Conservation (phyloP, 108 stramenopile genomes). For the Cylindrotheca fusiformis region DNA sequence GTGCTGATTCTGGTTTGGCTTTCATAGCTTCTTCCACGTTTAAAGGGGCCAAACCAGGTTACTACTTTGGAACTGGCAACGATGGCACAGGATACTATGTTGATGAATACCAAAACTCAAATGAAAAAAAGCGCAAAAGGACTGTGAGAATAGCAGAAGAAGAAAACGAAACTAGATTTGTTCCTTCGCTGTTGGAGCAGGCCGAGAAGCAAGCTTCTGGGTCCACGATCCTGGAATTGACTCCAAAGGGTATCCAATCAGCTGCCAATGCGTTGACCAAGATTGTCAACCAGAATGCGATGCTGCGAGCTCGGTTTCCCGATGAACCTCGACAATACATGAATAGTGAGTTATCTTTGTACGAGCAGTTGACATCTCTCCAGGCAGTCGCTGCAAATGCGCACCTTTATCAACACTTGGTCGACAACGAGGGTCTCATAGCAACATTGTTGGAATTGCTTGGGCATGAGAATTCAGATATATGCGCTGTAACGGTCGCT, state of each 20-base stretch:
- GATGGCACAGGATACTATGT: slow-evolving; percentile 70
- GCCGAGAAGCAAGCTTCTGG: slow-evolving; percentile 44
- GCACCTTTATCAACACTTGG: slow-evolving; percentile 36
- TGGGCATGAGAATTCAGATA: slow-evolving; percentile 67
- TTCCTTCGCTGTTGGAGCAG: slow-evolving; percentile 54
- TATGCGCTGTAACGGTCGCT: slow-evolving; percentile 51
- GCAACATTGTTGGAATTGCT: slow-evolving; percentile 36
- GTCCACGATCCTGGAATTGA: slow-evolving; percentile 42
- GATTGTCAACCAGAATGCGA: slow-evolving; percentile 39
- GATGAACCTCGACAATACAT: slow-evolving; percentile 65
- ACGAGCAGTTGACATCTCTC: slow-evolving; percentile 57
- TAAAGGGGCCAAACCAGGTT: slow-evolving; percentile 55
- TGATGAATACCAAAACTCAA: slow-evolving; percentile 23
- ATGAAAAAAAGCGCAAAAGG: slow-evolving; percentile 15
- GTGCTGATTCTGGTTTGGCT: not conserved
- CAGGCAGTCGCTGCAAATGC: slow-evolving; percentile 47
- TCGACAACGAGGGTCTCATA: slow-evolving; percentile 24
- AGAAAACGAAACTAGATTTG: slow-evolving; percentile 46
- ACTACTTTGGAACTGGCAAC: slow-evolving; percentile 58
- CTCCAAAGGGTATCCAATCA: slow-evolving; percentile 43
- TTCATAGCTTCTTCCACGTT: slow-evolving; percentile 56
- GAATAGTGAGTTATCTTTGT: slow-evolving; percentile 63
- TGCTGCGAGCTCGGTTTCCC: slow-evolving; percentile 41
- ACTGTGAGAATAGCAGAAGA: slow-evolving; percentile 40
- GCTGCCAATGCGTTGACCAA: slow-evolving; percentile 42